These are phyloP conservation scores for Candida jianshihensis DNA, from an alignment of 805 yeast genomes.

Conservation along the genomic window DNA sequence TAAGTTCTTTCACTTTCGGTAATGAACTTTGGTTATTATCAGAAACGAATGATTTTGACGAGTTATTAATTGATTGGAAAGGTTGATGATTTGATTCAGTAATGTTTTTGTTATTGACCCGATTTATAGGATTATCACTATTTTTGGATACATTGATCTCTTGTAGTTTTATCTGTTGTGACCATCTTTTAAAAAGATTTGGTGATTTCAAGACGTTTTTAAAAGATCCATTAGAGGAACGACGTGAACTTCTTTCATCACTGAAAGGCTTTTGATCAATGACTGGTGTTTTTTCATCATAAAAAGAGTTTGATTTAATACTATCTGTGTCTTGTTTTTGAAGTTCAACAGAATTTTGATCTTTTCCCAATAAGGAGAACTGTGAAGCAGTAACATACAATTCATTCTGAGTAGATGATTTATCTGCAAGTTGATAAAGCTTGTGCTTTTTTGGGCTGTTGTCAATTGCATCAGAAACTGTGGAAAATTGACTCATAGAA, in stretches of 20 bases:
- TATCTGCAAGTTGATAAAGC: constrained; percentile 13
- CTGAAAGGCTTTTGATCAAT: not conserved
- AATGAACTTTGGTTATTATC: constrained; percentile 8
- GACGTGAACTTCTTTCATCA: not conserved
- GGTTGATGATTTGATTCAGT: no score
- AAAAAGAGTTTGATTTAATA: no score
- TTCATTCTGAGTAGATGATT: constrained; percentile 21
- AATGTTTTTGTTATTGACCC: no score
- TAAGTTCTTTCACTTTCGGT: constrained; percentile 10
- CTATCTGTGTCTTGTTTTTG: no score
- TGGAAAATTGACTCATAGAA: constrained; percentile 20
- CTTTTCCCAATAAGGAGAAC: constrained; percentile 19
- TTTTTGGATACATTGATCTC: constrained; percentile 15
- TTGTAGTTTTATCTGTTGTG: constrained; percentile 8
- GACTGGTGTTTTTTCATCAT: not conserved
- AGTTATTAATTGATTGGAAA: not conserved
- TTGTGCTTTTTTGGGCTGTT: constrained; percentile 6
- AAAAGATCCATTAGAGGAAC: not conserved
- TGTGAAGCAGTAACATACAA: constrained; percentile 35
- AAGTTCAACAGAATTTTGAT: no score
- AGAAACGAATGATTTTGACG: no score
- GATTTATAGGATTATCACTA: constrained; percentile 3
- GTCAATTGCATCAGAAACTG: constrained; percentile 10
- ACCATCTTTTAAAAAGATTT: constrained; percentile 18
- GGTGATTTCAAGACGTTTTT: constrained; percentile 12